Base-by-base conservation (phyloP, 2,329 filamentous ascomycete genomes). In the Xylariaceae sp. region DNA sequence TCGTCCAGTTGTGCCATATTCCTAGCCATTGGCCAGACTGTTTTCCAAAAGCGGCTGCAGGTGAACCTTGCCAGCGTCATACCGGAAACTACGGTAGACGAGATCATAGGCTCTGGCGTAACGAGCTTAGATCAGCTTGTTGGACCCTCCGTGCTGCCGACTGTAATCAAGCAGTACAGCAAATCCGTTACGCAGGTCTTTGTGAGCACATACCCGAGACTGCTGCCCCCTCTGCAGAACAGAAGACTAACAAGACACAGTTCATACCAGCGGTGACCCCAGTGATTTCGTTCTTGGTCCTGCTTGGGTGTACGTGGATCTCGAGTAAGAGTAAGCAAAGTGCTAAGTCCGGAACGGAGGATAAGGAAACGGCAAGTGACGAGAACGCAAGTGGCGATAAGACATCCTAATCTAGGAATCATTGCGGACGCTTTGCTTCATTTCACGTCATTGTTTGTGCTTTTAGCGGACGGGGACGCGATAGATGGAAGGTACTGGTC, bases 1-100 rank as follows among this genome's bases (percentile, higher is more conserved):
- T 47, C 38, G 2, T 44, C 35, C 3, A 49, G 46, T 29, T 42
- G 40, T 31, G 26, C 43, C 3, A 35, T 48, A 15, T 48, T 46
- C 33, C 13, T 35, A 7, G 42, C 42, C 3, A 32, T 48, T 6
- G 42, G 40, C 4, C 45, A 48, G 22, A 15, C 33, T 0, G 22
- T 46, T 1, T 46, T 48, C 19, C 42, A 46, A 25, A 18, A 21
- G 9, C 26, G 19, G 2, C 30, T 48, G 2, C 5, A 21, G 14
- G 25, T n/a, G 8, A 48, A 46, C 15, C 37, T 48, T 4, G 15
- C 4, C 3, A 7, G 17, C 2, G 19, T 46, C 2, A 25, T 45
- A 14, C 25, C 40, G 3, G 5, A 13, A n/a, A 31, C 42, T 21
- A 12, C 26, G 1, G 33, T 43, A 2, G 11, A 37, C 12, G 11